Percentiles rank a stretch among this genome's conserved stretches.
phyloP scores from a whole-genome alignment of 148 eudicot species.

The Rhododendron henanense region DNA sequence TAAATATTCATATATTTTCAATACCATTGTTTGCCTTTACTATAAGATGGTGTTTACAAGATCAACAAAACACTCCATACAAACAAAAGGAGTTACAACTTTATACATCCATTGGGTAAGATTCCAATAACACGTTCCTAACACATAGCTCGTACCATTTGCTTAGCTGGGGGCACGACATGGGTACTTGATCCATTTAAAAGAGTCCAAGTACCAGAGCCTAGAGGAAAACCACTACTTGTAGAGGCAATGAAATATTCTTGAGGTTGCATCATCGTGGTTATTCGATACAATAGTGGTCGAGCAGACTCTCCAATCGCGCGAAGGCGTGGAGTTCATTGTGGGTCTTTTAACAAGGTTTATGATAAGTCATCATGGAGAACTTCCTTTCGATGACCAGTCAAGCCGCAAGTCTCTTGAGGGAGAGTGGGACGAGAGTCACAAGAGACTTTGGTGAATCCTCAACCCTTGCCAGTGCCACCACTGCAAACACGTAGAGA shows the following conservation, averaged over 20 bases:
- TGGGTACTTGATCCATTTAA: not conserved
- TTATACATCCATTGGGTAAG: not conserved
- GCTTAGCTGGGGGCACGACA: not conserved
- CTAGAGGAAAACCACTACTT: not conserved
- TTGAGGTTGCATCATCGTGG: not conserved
- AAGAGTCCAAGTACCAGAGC: not conserved
- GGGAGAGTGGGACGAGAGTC: not conserved
- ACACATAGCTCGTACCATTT: not conserved
- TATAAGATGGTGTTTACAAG: not conserved
- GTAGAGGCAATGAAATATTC: not conserved
- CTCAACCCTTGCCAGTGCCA: not conserved
- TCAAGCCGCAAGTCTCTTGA: not conserved
- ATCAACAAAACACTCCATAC: not conserved
- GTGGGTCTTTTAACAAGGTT: not conserved
- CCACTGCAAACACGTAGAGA: not conserved
- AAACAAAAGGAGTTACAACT: not conserved
- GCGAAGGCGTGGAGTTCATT: not conserved
- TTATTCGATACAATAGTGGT: not conserved
- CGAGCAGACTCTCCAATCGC: no score
- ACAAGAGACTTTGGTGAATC: not conserved
- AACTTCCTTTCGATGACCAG: not conserved
- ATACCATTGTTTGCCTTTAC: not conserved
- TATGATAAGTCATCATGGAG: not conserved
- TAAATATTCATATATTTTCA: not conserved
- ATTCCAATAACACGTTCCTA: not conserved